Conservation (phyloP, 805 yeast species). For the Peterozyma xylosa region DNA sequence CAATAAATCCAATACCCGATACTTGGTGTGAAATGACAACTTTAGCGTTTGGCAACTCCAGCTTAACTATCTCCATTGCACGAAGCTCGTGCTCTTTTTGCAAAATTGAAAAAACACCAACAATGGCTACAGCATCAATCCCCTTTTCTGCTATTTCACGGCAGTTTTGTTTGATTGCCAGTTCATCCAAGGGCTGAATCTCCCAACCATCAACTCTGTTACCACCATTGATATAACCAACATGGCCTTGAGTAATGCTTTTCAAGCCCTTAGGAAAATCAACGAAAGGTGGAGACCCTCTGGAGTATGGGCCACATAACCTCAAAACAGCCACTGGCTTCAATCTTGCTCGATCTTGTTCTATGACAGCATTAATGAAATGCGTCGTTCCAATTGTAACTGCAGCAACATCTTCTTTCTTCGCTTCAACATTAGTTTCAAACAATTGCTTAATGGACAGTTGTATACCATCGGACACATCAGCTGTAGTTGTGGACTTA, state of each 20-base stretch:
- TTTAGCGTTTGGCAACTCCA: constrained; percentile 20
- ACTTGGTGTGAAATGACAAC: constrained; percentile 32
- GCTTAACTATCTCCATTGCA: constrained; percentile 24
- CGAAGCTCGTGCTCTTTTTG: constrained; percentile 29
- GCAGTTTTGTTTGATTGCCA: constrained; percentile 22
- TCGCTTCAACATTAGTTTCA: constrained; percentile 11
- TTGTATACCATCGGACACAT: constrained; percentile 35
- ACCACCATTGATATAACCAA: constrained; percentile 31
- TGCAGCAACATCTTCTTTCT: constrained; percentile 23
- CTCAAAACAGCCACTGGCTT: constrained; percentile 40
- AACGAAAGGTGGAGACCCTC: constrained; percentile 29
- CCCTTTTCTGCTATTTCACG: constrained; percentile 23
- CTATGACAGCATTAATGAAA: constrained; percentile 43
- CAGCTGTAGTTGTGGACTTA: constrained; percentile 34
- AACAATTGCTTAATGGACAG: constrained; percentile 27
- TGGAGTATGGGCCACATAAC: constrained; percentile 36
- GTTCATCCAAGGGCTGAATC: constrained; percentile 24
- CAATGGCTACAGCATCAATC: constrained; percentile 29
- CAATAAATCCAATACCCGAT: constrained; percentile 36
- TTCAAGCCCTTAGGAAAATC: constrained; percentile 35
- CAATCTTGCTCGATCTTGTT: constrained; percentile 31
- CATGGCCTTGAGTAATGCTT: constrained; percentile 26
- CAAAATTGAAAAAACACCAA: constrained; percentile 34
- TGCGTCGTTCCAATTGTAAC: constrained; percentile 48
- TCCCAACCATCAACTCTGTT: constrained; percentile 31